Evolutionary conservation across 495 filamentous ascomycete genomes (phyloP).

Genomic region (Penicillium simplicissimum): DNA sequence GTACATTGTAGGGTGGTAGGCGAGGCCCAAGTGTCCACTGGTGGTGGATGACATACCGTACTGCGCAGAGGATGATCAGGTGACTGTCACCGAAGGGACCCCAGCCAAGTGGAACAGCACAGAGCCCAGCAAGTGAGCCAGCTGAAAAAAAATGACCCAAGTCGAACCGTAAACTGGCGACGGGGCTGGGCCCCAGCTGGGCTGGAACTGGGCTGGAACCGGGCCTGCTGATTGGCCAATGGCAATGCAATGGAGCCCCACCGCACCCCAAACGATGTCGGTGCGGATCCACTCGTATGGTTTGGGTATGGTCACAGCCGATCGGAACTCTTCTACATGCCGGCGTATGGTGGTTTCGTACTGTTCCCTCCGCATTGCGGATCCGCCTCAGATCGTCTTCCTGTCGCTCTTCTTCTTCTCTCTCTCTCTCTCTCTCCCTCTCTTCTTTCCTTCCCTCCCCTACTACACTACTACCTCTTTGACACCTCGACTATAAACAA

Average conservation of each 20-base stretch:
- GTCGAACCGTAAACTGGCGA: background rate
- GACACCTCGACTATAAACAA: conserved; percentile 2
- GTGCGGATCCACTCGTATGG: conserved; percentile 4
- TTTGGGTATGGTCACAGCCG: conserved; percentile 18
- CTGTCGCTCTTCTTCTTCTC: conserved; percentile 18
- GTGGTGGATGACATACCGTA: background rate
- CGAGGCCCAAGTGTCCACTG: too few species aligned
- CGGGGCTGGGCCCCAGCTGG: conserved; percentile 1
- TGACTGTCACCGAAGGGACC: too few species aligned
- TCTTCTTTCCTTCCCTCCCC: conserved; percentile 9
- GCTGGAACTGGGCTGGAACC: conserved; percentile 8
- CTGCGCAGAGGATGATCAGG: too few species aligned
- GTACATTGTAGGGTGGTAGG: background rate
- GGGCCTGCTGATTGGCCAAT: conserved; percentile 20
- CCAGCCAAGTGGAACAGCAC: too few species aligned
- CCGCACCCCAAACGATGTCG: conserved; percentile 21
- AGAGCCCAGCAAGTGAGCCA: too few species aligned
- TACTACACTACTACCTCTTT: conserved; percentile 1
- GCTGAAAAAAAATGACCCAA: conserved; percentile 2
- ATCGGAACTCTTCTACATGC: conserved; percentile 12
- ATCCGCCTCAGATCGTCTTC: conserved; percentile 33
- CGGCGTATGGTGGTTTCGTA: conserved; percentile 28
- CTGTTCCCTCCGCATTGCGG: conserved; percentile 36
- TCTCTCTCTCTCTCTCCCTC: conserved; percentile 15
- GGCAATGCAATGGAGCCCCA: conserved; percentile 16